These are phyloP conservation scores for Nakazawaea sp. DNA, from an alignment of 805 yeast species.

Conservation along the genomic window DNA sequence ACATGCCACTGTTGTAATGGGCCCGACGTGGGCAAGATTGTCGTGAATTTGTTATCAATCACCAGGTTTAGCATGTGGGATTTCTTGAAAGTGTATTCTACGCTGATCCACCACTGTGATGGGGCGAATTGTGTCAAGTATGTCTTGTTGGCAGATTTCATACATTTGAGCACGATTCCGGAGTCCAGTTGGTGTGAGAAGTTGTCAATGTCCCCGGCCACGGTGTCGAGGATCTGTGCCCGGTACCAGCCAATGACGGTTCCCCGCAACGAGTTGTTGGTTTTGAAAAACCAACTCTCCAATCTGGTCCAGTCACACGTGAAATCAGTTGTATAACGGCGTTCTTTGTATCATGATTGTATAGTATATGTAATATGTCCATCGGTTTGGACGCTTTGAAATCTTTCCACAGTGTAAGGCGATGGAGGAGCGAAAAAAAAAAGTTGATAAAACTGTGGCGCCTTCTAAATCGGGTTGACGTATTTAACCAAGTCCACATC, in stretches of 20 bases:
- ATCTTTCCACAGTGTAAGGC: too few species aligned
- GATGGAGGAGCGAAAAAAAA: too few species aligned
- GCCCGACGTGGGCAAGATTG: not conserved
- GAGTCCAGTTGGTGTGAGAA: not conserved
- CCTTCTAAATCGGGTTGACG: too few species aligned
- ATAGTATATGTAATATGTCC: too few species aligned
- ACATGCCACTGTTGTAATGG: not conserved
- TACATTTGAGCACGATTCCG: not conserved
- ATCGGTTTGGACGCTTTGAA: too few species aligned
- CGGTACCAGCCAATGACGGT: not conserved
- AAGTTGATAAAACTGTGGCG: too few species aligned
- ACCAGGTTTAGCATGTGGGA: not conserved
- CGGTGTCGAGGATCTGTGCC: not conserved
- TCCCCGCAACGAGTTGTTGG: not conserved
- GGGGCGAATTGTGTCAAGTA: slow-evolving; percentile 7
- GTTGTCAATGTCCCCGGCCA: not conserved
- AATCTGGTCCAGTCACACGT: slow-evolving; percentile 1
- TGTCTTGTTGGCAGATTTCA: slow-evolving; percentile 2
- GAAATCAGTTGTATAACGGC: not conserved
- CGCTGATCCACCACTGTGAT: too few species aligned
- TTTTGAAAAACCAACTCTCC: not conserved
- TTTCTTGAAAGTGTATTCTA: too few species aligned
- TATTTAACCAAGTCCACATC: too few species aligned
- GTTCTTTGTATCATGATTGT: too few species aligned
- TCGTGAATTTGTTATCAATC: not conserved